Evolutionary conservation across 768 basidiomycete genomes (phyloP).

Genomic region (Pulveroboletus sp.): DNA sequence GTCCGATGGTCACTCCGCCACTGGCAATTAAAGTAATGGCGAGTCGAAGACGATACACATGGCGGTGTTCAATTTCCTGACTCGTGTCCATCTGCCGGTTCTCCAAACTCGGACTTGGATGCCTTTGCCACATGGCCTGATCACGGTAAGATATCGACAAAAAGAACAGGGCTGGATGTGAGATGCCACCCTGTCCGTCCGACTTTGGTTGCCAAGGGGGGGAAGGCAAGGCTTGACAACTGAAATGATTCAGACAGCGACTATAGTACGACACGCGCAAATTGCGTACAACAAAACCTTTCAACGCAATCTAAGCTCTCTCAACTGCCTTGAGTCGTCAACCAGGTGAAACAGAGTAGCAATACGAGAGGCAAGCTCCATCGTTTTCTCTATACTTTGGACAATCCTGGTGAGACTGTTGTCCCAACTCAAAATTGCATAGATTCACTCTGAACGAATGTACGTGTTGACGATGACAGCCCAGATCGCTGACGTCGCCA

Average conservation of each 20-base stretch:
- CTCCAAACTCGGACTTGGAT: slow-evolving; percentile 17
- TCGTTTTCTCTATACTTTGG: not conserved
- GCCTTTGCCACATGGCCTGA: not conserved
- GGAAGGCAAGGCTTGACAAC: slow-evolving; percentile 18
- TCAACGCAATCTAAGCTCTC: not conserved
- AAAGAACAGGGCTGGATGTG: slow-evolving; percentile 1
- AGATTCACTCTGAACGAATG: slow-evolving; percentile 4
- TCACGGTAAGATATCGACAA: slow-evolving; percentile 2
- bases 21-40: slow-evolving; percentile 4
- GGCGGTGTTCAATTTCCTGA: not conserved
- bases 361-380: slow-evolving; percentile 7
- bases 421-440: slow-evolving; percentile 8
- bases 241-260: slow-evolving; percentile 17
- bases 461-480: slow-evolving; percentile 1
- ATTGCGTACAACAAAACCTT: slow-evolving; percentile 1
- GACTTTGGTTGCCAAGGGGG: not conserved
- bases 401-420: not conserved
- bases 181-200: not conserved
- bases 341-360: slow-evolving; percentile 1
- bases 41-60: slow-evolving; percentile 4
- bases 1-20: slow-evolving; percentile 1
- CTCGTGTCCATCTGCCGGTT: not conserved
- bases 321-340: not conserved
- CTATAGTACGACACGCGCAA: slow-evolving; percentile 8
- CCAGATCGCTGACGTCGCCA: slow-evolving; percentile 1